A percentile compares a stretch with the other conserved stretches of the same genome.
These are phyloP conservation scores for Neospermospora avenae DNA, from an alignment of 2,329 filamentous ascomycete genomes.

Conservation along the genomic window DNA sequence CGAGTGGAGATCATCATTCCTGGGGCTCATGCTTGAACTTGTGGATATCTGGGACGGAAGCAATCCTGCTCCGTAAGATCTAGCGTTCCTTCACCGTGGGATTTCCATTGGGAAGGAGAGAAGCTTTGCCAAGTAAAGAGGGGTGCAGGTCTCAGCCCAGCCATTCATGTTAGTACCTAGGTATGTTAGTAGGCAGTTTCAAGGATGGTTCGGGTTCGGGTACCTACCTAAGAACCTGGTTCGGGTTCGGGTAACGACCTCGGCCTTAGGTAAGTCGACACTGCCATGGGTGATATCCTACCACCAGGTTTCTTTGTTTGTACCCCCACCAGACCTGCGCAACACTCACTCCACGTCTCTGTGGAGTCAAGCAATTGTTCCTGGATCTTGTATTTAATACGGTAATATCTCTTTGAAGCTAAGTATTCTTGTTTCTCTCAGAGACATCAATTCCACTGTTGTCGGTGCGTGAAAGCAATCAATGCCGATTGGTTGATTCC, in stretches of 20 bases:
- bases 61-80: background rate
- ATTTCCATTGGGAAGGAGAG: slow-evolving; percentile 10
- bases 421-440: background rate
- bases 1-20: background rate
- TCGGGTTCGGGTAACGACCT: background rate
- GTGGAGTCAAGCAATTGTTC: too few species aligned
- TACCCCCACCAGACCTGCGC: background rate
- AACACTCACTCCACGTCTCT: too few species aligned
- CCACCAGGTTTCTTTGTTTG: background rate
- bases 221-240: too few species aligned
- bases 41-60: background rate
- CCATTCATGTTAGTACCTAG: too few species aligned
- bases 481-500: background rate
- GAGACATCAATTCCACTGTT: background rate
- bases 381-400: too few species aligned
- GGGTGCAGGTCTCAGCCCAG: background rate
- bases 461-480: background rate
- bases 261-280: background rate
- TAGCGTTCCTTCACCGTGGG: background rate
- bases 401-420: too few species aligned
- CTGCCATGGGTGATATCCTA: background rate
- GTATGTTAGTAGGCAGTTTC: too few species aligned
- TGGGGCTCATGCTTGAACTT: background rate
- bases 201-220: too few species aligned
- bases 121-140: background rate